Evolutionary conservation across 306 rosid species (phyloP), one percentile per base, ranked within the genome.

Genomic region (Sophora flavescens): DNA sequence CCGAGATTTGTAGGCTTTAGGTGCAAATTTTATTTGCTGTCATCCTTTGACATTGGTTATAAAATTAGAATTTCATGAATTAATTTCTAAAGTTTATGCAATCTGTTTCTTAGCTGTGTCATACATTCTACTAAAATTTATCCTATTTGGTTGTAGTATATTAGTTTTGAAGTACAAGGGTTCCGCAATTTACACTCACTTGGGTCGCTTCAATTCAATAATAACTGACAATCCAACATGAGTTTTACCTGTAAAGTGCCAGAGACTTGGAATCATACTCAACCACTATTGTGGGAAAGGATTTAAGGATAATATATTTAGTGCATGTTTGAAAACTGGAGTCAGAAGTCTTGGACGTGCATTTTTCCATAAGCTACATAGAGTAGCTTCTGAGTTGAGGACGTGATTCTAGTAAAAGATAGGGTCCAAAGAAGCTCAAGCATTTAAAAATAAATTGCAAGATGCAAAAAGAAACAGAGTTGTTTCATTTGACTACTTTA

Each of bases 1-100:
- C 73, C 71, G 79, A 79, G 65, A 74, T 81, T 80, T 84, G 77
- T 77, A 75, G 83, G 83, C 64, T 79, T 80, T 71, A 71, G 81
- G 16, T 17, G 69, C 77, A 52, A 89, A 63, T 80, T 48, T 35
- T 56, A 17, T 74, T 33, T 48, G 56, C 35, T 72, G 33, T 68
- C 62, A 63, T 39, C 18, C 65, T 50, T 77, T 78, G 39, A 69
- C 82, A 68, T 60, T 73, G 59, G 11, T 67, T 70, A 67, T 62
- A 48, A 18, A 39, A 78, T 16, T 47, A 56, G 61, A 22, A 54
- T 54, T 17, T 18, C 61, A 18, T 39, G 44, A 62, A 33, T 62
- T 17, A 9, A 41, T 39, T 38, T 63, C 33, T 63, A 39, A 16
- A 64, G 44, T 39, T 15, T 17, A 9, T 39, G 32, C 2, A 64